phyloP scores from a whole-genome alignment of 2,329 filamentous ascomycete species.

The Boeremia exigua region DNA sequence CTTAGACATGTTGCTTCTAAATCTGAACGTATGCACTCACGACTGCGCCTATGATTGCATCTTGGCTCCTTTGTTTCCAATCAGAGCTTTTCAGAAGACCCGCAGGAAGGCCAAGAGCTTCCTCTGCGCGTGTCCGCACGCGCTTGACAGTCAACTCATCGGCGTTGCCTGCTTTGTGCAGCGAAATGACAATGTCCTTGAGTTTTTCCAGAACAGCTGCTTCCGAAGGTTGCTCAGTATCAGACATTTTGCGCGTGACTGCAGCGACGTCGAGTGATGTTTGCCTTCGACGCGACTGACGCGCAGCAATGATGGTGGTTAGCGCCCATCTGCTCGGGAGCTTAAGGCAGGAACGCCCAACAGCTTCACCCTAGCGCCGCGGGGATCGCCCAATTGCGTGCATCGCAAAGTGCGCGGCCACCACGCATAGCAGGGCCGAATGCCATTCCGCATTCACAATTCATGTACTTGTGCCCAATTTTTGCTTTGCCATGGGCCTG shows the following conservation, averaged over 20 bases:
- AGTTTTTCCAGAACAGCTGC: conserved; percentile 49
- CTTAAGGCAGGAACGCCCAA: conserved; percentile 19
- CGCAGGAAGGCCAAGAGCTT: conserved; percentile 57
- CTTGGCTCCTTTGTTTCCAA: conserved; percentile 63
- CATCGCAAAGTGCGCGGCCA: neutral
- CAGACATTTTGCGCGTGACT: conserved; percentile 40
- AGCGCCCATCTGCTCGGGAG: conserved; percentile 8
- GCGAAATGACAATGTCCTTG: conserved; percentile 48
- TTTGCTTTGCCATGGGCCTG: conserved; percentile 9
- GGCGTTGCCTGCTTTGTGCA: conserved; percentile 50
- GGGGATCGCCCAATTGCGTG: conserved; percentile 6
- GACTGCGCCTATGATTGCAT: conserved; percentile 36
- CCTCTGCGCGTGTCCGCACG: conserved; percentile 60
- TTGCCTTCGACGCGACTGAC: conserved; percentile 14
- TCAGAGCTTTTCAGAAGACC: conserved; percentile 62
- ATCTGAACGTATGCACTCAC: conserved; percentile 21
- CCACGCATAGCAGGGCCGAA: conserved; percentile 3
- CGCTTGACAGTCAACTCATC: conserved; percentile 64
- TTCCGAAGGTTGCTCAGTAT: conserved; percentile 45
- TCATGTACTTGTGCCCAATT: neutral
- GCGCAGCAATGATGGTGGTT: conserved; percentile 12
- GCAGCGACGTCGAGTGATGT: conserved; percentile 12
- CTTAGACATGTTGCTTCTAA: conserved; percentile 4
- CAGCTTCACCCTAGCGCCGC: conserved; percentile 17
- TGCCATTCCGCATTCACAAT: conserved; percentile 3